These are phyloP conservation scores for Cyberlindnera sargentensis DNA, from an alignment of 805 yeast genomes.

Conservation along the genomic window DNA sequence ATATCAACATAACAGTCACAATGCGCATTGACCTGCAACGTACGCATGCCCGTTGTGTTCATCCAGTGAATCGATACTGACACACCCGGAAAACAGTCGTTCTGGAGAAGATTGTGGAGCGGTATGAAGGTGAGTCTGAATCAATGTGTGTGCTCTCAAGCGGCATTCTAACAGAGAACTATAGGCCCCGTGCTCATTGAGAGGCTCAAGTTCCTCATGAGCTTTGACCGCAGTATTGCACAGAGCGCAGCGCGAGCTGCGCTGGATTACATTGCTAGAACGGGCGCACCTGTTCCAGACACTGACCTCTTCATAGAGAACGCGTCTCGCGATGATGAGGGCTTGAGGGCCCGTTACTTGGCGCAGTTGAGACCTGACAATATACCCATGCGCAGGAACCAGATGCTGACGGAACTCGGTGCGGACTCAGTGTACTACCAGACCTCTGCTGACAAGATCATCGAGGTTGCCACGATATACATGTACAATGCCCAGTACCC, in stretches of 20 bases:
- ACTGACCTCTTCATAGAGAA: conserved; percentile 6
- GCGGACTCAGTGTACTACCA: conserved; percentile 21
- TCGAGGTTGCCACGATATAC: conserved; percentile 14
- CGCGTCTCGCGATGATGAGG: not conserved
- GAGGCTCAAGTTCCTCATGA: conserved; percentile 11
- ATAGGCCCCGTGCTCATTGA: conserved; percentile 19
- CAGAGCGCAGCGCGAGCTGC: conserved; percentile 14
- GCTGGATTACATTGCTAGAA: conserved; percentile 11
- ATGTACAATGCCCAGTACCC: conserved; percentile 12
- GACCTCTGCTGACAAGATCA: conserved; percentile 11
- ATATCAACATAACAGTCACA: not conserved
- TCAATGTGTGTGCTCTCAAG: not conserved
- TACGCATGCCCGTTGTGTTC: not conserved
- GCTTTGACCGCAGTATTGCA: conserved; percentile 2
- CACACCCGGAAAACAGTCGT: not conserved
- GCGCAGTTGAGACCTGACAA: conserved; percentile 1
- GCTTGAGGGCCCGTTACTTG: not conserved
- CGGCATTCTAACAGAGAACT: conserved; percentile 1
- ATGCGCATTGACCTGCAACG: not conserved
- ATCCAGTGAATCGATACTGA: not conserved
- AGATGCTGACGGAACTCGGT: conserved; percentile 7
- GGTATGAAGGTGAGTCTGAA: conserved; percentile 8
- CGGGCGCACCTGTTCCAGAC: conserved; percentile 15
- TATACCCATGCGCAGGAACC: conserved; percentile 1
- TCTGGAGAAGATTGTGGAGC: conserved; percentile 1